Evolutionary conservation across 805 yeast species (phyloP).

Genomic region (Candida argentea): DNA sequence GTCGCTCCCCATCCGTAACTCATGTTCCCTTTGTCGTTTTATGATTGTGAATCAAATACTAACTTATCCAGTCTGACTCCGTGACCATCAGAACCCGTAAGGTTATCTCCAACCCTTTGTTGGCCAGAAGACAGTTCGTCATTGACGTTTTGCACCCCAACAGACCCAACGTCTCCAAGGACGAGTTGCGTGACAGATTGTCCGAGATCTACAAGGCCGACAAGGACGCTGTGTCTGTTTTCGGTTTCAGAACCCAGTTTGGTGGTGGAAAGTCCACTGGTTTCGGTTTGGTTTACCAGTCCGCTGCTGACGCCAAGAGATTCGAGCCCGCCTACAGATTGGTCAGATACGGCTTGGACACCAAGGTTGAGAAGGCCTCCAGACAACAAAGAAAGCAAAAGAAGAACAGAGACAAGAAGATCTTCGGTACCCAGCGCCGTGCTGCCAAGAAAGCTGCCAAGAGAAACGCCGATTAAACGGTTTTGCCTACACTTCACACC

Average conservation of each 20-base stretch:
- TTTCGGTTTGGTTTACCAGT: slow-evolving; percentile 98
- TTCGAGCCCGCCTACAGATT: slow-evolving; percentile 99
- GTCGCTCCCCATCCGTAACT: no score
- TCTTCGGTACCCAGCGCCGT: slow-evolving; percentile 96
- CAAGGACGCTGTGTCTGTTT: slow-evolving; percentile 91
- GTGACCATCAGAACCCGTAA: slow-evolving; percentile 99
- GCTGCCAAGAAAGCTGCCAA: slow-evolving; percentile 87
- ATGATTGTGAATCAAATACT: slow-evolving; percentile 8
- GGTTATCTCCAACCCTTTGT: slow-evolving; percentile 98
- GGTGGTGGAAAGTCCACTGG: slow-evolving; percentile 99
- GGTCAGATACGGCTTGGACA: slow-evolving; percentile 97
- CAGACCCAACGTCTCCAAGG: slow-evolving; percentile 98
- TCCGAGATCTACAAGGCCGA: slow-evolving; percentile 85
- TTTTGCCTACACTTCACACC: slow-evolving; percentile 1
- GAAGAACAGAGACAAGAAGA: slow-evolving; percentile 99
- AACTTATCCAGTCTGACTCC: slow-evolving; percentile 78
- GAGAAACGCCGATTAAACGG: slow-evolving; percentile 73
- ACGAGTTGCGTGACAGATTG: slow-evolving; percentile 92
- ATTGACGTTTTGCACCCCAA: slow-evolving; percentile 99
- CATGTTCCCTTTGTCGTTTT: not conserved
- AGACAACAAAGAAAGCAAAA: slow-evolving; percentile 99
- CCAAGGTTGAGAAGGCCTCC: slow-evolving; percentile 92
- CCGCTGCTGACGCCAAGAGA: slow-evolving; percentile 94
- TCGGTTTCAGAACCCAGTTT: slow-evolving; percentile 98
- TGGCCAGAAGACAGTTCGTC: slow-evolving; percentile 99